A percentile compares a stretch with the other conserved stretches of the same genome.
These are phyloP conservation scores for Ophiostoma sp. DNA, from an alignment of 2,329 filamentous ascomycete genomes.

Conservation along the genomic window DNA sequence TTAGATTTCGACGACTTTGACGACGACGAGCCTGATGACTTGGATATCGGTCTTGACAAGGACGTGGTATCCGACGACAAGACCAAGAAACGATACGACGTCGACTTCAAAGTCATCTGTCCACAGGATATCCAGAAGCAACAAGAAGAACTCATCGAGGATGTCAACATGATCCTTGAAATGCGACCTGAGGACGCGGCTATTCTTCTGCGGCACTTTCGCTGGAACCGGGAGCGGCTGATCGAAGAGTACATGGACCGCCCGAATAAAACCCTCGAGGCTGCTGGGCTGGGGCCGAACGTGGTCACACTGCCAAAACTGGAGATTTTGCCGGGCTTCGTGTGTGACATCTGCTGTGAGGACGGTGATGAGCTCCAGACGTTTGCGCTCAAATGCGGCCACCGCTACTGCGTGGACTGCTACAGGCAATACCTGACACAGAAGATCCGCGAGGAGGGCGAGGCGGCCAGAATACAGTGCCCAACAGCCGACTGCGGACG, in stretches of 20 bases:
- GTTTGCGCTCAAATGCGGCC: constrained; percentile 91
- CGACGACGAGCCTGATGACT: constrained; percentile 47
- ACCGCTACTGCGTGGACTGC: constrained; percentile 88
- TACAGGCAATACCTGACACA: constrained; percentile 86
- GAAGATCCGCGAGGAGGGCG: constrained; percentile 92
- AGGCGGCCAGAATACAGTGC: constrained; percentile 91
- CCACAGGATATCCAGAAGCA: constrained; percentile 77
- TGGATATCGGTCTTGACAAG: constrained; percentile 48
- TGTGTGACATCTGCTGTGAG: constrained; percentile 94
- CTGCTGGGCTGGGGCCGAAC: constrained; percentile 69
- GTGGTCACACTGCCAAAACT: constrained; percentile 60
- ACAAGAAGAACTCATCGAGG: constrained; percentile 78
- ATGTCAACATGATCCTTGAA: constrained; percentile 87
- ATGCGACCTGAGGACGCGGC: constrained; percentile 84
- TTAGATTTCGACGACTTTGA: constrained; percentile 49
- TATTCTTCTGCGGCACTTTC: constrained; percentile 79
- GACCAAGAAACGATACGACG: constrained; percentile 70
- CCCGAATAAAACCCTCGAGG: constrained; percentile 71
- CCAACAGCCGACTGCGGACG: constrained; percentile 80
- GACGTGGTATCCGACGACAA: constrained; percentile 63
- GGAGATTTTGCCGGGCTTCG: constrained; percentile 67
- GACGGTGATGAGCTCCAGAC: constrained; percentile 71
- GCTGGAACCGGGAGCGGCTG: constrained; percentile 94
- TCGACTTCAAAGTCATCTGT: constrained; percentile 75
- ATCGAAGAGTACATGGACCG: constrained; percentile 96